Conservation (phyloP, 1,139 yeast genomes). For the Protomyces lactucae-debilis region DNA sequence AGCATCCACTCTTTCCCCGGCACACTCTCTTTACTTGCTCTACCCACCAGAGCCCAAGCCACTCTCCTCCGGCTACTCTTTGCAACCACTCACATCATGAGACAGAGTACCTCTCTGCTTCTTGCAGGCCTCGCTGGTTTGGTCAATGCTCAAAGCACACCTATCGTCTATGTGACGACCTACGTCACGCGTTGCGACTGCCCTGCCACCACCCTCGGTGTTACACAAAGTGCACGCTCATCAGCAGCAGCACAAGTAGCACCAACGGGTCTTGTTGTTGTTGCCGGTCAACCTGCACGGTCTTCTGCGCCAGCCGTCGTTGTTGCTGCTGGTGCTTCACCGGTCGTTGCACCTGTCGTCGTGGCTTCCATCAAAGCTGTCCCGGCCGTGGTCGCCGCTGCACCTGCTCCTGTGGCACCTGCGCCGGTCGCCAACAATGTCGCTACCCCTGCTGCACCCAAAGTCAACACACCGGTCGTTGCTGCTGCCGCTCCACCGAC, state of each 20-base stretch:
- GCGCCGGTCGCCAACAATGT: background rate
- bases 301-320: background rate
- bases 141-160: conserved; percentile 12
- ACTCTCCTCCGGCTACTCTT: background rate
- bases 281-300: background rate
- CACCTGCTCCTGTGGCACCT: background rate
- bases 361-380: background rate
- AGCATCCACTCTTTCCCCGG: background rate
- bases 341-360: background rate
- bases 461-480: background rate
- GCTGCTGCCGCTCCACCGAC: background rate
- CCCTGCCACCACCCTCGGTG: conserved; percentile 4
- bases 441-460: background rate
- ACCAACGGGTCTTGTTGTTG: background rate
- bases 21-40: background rate
- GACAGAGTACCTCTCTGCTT: background rate
- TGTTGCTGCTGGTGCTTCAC: background rate
- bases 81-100: background rate
- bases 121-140: conserved; percentile 25
- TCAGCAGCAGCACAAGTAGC: background rate
- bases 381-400: background rate
- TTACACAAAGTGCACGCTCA: background rate
- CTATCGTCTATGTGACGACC: conserved; percentile 20
- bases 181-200: conserved; percentile 22
- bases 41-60: background rate